Base-by-base conservation (phyloP, 306 rosid genomes). In the Cyamopsis tetragonoloba region DNA sequence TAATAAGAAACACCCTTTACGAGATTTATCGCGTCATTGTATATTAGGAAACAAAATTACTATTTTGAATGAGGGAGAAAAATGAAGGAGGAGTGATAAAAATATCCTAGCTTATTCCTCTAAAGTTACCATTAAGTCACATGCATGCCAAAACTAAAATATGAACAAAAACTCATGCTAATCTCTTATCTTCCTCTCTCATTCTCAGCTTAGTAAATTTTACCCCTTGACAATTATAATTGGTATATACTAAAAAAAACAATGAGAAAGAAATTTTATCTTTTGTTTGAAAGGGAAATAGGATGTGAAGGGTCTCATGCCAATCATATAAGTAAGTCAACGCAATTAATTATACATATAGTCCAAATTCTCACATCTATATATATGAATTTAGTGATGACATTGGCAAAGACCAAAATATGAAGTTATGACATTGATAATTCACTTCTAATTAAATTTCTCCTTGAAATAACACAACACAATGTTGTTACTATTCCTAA, bases 271-370 rank as follows among this genome's bases (percentile, higher is more conserved):
- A 42, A 27, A 43, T 62, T 62, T 24, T 53, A 62, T 42, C 5
- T 22, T 61, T 49, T 13, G 3, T 62, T 6, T 62, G 23, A 41
- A 41, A 62, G 68, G 51, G 51, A 61, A 39, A 61, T 23, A 3
- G 17, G 48, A 35, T 58, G 65, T 19, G 66, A 20, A 35, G 46
- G 64, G 6, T n/a, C 17, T 19, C 19, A 35, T 19, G 3, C 12
- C 34, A 35, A 35, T 60, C 22, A 60, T 23, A 22, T 23, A 22
- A 35, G 38, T 14, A 62, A 62, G 68, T 61, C 68, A 61, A 62
- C 53, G 50, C 11, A n/a, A n/a, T 41, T 39, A 23, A 39, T 46
- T 22, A 22, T 62, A 39, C 14, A 39, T 38, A n/a, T 24, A 13
- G 11, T 63, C 2, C 6, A 12, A 41, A 43, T 47, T 63, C 56